Base-by-base conservation (phyloP, 352 stramenopile species). In the Pythium sp. region DNA sequence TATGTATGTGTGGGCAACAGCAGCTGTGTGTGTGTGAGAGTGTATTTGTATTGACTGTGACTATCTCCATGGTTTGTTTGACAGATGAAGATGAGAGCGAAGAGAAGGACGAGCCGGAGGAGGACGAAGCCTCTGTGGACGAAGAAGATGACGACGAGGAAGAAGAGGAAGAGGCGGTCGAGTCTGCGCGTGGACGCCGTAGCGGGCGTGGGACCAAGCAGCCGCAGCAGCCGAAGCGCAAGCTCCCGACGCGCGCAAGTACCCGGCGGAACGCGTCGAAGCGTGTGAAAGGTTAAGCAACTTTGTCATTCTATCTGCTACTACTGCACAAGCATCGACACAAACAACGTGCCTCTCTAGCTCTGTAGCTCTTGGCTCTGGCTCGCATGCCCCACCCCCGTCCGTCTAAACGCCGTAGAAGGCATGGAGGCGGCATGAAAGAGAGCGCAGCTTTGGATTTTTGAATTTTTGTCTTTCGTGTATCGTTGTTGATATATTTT, bases 241-340 rank as follows among this genome's bases (percentile, higher is more conserved):
- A 73, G 28, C 58, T 60, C 34, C 65, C 63, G 55, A 28, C 55
- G 26, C 65, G 69, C 62, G 12, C 53, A 62, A 46, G 15, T 43
- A 34, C 74, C 18, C 68, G 73, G 53, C 72, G 71, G 60, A 86
- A 73, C 65, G 73, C 70, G 62, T 62, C 76, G 59, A 79, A 80
- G 68, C 80, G 80, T 62, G 79, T 81, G 74, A 89, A 89, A 89
- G 80, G 80, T 87, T 89, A 78, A 87, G 43, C 43, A 11, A 51
- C 43, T 60, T 59, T 60, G 18, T 22, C 63, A 63, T 69, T 46
- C 56, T 26, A 53, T 36, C 53, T 51, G 32, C 51, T 24, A 14
- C 47, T 49, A 3, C 30, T 28, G 49, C 51, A n/a, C 51, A 51
- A 12, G 18, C 43, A 51, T 11, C 6, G 18, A 22, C 15, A 51